A percentile compares a stretch with the other conserved stretches of the same genome.
Conservation (phyloP, 2,329 filamentous ascomycete species). For the Fusarium nisikadoi region DNA sequence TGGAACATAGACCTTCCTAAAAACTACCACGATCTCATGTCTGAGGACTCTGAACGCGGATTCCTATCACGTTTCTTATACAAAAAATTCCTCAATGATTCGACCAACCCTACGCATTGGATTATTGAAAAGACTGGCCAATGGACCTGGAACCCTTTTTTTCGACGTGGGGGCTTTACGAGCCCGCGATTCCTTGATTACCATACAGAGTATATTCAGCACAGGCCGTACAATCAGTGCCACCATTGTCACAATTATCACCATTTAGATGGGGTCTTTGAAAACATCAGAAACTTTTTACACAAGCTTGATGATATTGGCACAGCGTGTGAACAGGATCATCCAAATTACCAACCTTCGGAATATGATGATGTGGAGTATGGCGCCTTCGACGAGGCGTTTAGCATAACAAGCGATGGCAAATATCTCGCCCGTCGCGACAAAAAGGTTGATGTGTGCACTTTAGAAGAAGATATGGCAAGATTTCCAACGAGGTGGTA, state of each 20-base stretch:
- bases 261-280: not conserved
- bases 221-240: accelerated
- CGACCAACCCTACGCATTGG: accelerated
- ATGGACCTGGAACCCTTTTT: not conserved
- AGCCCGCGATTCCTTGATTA: not conserved
- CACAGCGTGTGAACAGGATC: not conserved
- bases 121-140: not conserved
- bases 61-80: not conserved
- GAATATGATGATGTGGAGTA: no score
- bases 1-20: not conserved
- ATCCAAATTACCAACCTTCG: not conserved
- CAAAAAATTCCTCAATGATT: accelerated
- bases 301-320: accelerated
- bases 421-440: not conserved
- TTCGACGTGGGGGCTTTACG: no score
- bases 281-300: accelerated
- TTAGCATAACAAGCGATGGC: accelerated
- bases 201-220: not conserved
- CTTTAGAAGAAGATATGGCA: not conserved
- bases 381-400: not conserved
- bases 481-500: not conserved
- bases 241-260: accelerated
- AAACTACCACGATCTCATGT: not conserved
- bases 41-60: not conserved
- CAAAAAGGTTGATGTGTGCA: not conserved